These are phyloP conservation scores for Verbena officinalis DNA, from an alignment of 257 asterid genomes.

Conservation along the genomic window DNA sequence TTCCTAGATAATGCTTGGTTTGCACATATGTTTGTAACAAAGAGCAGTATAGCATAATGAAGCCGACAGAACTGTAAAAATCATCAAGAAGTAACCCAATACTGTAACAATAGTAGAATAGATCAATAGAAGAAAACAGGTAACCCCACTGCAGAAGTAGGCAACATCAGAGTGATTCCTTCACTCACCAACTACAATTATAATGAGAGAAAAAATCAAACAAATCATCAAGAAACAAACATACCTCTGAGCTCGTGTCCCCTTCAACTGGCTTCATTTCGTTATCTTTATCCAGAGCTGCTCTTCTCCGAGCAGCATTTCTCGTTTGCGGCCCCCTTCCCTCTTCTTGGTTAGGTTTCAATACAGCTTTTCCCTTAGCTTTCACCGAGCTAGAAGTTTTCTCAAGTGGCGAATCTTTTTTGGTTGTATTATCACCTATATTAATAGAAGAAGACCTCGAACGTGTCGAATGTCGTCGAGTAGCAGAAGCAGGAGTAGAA, in stretches of 20 bases:
- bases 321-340: constrained; percentile 90
- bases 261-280: constrained; percentile 73
- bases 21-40: neutral
- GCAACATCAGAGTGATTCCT: neutral
- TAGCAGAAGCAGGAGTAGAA: constrained; percentile 56
- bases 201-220: no score
- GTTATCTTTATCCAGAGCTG: constrained; percentile 79
- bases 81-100: neutral
- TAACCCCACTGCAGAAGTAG: neutral
- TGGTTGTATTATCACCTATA: constrained; percentile 56
- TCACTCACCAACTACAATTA: no score
- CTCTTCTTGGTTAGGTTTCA: constrained; percentile 75
- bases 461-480: constrained; percentile 81
- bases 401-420: constrained; percentile 61
- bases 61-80: neutral
- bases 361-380: constrained; percentile 92
- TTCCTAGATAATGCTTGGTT: neutral
- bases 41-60: neutral
- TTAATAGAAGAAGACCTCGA: constrained; percentile 72
- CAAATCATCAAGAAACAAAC: constrained; percentile 17
- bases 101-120: neutral
- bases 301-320: constrained; percentile 79
- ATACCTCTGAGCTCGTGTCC: constrained; percentile 93
- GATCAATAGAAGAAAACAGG: no score
- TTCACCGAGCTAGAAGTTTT: constrained; percentile 62